These are phyloP conservation scores for Pisolithus marmoratus DNA, from an alignment of 768 basidiomycete genomes.

Conservation along the genomic window DNA sequence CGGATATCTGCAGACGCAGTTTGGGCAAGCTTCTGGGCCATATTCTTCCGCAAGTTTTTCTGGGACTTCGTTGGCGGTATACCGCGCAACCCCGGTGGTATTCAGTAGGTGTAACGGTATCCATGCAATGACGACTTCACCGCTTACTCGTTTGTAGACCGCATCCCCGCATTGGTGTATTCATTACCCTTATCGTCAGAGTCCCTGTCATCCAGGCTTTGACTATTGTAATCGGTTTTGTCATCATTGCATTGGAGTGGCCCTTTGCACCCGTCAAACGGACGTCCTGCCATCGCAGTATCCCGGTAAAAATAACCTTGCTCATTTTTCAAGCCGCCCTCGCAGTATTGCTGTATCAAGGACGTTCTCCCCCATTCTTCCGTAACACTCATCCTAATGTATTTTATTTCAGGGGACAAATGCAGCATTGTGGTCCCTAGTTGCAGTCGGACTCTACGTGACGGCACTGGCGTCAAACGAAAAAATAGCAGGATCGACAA, in stretches of 20 bases:
- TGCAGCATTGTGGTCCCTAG: constrained; percentile 71
- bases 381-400: background rate
- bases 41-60: constrained; percentile 91
- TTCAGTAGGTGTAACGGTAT: constrained; percentile 51
- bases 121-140: background rate
- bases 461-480: constrained; percentile 67
- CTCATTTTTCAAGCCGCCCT: constrained; percentile 60
- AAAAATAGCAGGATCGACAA: constrained; percentile 58
- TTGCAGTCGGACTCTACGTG: constrained; percentile 62
- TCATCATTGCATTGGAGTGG: constrained; percentile 64
- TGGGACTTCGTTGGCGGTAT: constrained; percentile 91
- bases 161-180: constrained; percentile 50
- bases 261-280: constrained; percentile 57
- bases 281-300: constrained; percentile 57
- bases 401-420: constrained; percentile 65
- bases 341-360: constrained; percentile 73
- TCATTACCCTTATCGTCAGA: constrained; percentile 73
- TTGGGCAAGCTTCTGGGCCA: constrained; percentile 77
- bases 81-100: constrained; percentile 69
- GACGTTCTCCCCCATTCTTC: constrained; percentile 23
- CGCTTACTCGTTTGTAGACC: constrained; percentile 39
- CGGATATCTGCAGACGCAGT: constrained; percentile 51
- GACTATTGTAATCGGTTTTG: constrained; percentile 53
- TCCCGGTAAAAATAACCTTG: constrained; percentile 55
- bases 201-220: constrained; percentile 68